These are phyloP conservation scores for Penicillium hesseltinei DNA, from an alignment of 2,329 filamentous ascomycete genomes.

Conservation along the genomic window DNA sequence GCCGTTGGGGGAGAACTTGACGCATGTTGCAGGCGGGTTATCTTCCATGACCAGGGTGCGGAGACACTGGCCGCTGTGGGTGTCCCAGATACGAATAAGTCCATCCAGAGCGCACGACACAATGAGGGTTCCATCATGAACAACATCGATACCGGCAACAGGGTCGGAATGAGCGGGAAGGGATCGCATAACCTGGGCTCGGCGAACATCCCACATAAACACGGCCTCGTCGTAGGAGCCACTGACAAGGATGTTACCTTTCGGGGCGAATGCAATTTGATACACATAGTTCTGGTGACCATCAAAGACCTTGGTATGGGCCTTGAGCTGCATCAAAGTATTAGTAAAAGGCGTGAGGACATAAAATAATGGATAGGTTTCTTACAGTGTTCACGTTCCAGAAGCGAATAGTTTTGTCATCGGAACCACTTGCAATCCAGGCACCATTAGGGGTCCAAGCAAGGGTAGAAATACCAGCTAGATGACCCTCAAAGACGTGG, in stretches of 20 bases:
- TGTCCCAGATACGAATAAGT: slow-evolving; percentile 92
- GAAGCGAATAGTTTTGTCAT: slow-evolving; percentile 92
- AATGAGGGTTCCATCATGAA: slow-evolving; percentile 85
- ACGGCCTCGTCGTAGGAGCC: slow-evolving; percentile 97
- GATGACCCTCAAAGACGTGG: slow-evolving; percentile 87
- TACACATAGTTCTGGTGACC: slow-evolving; percentile 98
- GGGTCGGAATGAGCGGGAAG: slow-evolving; percentile 94
- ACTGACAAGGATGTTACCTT: slow-evolving; percentile 93
- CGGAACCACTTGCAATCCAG: slow-evolving; percentile 83
- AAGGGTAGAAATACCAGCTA: slow-evolving; percentile 87
- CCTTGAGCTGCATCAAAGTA: slow-evolving; percentile 45
- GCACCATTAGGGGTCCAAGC: slow-evolving; percentile 92
- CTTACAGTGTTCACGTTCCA: slow-evolving; percentile 68
- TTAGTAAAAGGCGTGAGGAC: not conserved
- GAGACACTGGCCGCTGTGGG: slow-evolving; percentile 88
- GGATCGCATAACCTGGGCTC: slow-evolving; percentile 81
- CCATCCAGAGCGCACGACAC: slow-evolving; percentile 91
- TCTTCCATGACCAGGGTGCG: slow-evolving; percentile 95
- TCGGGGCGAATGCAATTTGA: slow-evolving; percentile 91
- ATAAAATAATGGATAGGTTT: not conserved
- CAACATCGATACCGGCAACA: slow-evolving; percentile 89
- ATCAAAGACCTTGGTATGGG: slow-evolving; percentile 62
- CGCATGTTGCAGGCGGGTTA: slow-evolving; percentile 82
- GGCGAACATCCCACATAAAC: slow-evolving; percentile 92
- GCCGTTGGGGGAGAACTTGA: slow-evolving; percentile 91